Conservation (phyloP, 345 rosid genomes). For the Pugionium dolabratum region DNA sequence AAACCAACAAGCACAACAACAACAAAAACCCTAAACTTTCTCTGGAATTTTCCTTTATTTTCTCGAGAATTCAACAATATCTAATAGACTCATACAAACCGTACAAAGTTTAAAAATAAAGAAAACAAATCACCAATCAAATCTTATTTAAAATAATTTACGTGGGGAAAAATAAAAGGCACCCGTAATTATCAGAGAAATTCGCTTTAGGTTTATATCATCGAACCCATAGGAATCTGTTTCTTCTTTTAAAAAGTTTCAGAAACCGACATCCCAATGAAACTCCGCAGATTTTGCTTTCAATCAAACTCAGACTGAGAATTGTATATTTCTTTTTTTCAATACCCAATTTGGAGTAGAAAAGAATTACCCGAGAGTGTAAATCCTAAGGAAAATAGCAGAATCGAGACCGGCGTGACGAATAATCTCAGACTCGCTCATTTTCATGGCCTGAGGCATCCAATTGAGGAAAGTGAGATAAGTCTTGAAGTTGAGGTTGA, state of each 20-base stretch:
- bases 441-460: conserved; percentile 98
- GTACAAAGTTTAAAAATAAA: neutral
- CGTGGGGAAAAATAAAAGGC: neutral
- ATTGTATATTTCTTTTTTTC: neutral
- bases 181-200: neutral
- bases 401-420: conserved; percentile 95
- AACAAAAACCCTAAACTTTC: neutral
- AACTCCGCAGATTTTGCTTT: too few species aligned
- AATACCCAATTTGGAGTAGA: neutral
- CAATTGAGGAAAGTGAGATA: conserved; percentile 88
- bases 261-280: too few species aligned
- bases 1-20: conserved; percentile 2
- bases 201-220: neutral
- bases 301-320: too few species aligned
- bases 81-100: neutral
- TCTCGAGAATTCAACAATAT: conserved; percentile 22
- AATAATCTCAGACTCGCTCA: conserved; percentile 75
- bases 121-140: neutral
- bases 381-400: conserved; percentile 86
- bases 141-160: neutral
- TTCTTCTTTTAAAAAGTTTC: neutral
- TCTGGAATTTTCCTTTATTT: neutral
- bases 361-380: conserved; percentile 71
- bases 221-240: conserved; percentile 4
- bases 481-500: conserved; percentile 71